Conservation (phyloP, 140 eudicot species). For the Oenanthe javanica region DNA sequence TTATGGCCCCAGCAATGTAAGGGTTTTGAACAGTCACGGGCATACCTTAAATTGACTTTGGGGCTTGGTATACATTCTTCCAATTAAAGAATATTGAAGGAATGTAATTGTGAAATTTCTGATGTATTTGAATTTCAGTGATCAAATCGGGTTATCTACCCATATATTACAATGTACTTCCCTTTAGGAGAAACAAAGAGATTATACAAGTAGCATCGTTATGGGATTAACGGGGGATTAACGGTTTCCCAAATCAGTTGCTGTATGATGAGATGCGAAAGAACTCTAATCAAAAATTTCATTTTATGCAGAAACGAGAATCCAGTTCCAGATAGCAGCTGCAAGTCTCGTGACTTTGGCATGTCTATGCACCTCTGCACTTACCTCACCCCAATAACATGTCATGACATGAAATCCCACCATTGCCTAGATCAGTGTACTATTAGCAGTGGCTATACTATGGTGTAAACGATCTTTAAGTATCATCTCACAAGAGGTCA, state of each 20-base stretch:
- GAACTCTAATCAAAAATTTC: not conserved
- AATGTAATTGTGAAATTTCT: not conserved
- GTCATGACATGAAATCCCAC: not conserved
- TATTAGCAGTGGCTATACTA: not conserved
- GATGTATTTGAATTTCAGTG: not conserved
- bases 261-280: not conserved
- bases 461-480: not conserved
- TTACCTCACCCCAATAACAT: not conserved
- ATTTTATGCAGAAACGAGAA: not conserved
- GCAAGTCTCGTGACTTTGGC: not conserved
- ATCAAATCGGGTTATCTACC: not conserved
- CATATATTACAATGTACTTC: not conserved
- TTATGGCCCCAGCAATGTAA: too few relatives aligned
- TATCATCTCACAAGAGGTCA: conserved; percentile 41
- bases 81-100: not conserved
- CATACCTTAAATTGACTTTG: too few relatives aligned
- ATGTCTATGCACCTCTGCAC: not conserved
- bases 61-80: too few relatives aligned
- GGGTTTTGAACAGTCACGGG: too few relatives aligned
- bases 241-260: not conserved
- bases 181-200: not conserved
- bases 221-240: too few relatives aligned
- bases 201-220: not conserved
- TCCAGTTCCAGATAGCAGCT: not conserved
- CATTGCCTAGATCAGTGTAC: not conserved